phyloP scores from a whole-genome alignment of 768 basidiomycete genomes.

The Gymnopilus junonius region DNA sequence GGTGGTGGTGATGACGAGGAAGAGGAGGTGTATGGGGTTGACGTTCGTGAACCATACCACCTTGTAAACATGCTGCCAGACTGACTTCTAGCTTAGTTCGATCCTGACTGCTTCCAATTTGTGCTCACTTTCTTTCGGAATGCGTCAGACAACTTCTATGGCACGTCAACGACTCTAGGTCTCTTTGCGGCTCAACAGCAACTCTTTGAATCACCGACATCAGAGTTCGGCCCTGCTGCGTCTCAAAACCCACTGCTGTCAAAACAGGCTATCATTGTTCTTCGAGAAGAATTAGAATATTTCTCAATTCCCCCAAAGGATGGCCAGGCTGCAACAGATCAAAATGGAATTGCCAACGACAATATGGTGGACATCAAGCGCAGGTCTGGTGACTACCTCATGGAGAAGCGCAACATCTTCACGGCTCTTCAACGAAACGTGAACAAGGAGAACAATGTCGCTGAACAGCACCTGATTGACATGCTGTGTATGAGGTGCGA shows the following conservation, averaged over 20 bases:
- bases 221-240: slow-evolving; percentile 64
- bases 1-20: slow-evolving; percentile 78
- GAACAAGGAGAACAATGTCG: slow-evolving; percentile 98
- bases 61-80: slow-evolving; percentile 1
- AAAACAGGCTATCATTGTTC: slow-evolving; percentile 98
- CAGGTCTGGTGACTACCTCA: slow-evolving; percentile 84
- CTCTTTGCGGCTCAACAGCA: slow-evolving; percentile 81
- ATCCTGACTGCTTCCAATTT: slow-evolving; percentile 94
- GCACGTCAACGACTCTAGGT: slow-evolving; percentile 72
- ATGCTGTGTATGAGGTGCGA: slow-evolving; percentile 98
- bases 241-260: slow-evolving; percentile 90
- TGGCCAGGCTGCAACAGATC: slow-evolving; percentile 66
- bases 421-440: slow-evolving; percentile 98
- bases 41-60: slow-evolving; percentile 63
- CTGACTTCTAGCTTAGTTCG: slow-evolving; percentile 65
- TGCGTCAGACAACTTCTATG: slow-evolving; percentile 92
- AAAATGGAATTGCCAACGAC: slow-evolving; percentile 80
- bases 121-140: slow-evolving; percentile 91
- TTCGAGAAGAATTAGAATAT: slow-evolving; percentile 97
- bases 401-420: slow-evolving; percentile 92
- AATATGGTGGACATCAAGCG: slow-evolving; percentile 81
- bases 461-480: slow-evolving; percentile 99
- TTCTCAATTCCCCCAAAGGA: slow-evolving; percentile 90
- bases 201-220: slow-evolving; percentile 68
- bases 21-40: slow-evolving; percentile 95